These are phyloP conservation scores for Eucalyptus grandis DNA, from an alignment of 345 rosid genomes.

Conservation along the genomic window DNA sequence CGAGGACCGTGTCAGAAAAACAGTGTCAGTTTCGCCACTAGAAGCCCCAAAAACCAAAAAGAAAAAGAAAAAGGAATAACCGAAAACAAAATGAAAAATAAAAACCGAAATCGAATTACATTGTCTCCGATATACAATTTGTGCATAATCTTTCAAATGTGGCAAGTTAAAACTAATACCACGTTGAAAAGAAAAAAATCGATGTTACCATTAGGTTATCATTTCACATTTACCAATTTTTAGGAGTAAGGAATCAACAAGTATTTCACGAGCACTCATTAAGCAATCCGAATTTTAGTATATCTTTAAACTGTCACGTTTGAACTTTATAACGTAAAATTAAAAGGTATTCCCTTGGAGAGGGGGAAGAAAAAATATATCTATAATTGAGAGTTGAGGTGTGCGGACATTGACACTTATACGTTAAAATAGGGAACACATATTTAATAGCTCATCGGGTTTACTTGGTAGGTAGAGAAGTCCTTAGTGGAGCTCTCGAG, in stretches of 20 bases:
- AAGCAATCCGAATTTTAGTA: fast-evolving
- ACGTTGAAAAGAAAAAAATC: background rate
- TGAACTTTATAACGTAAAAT: no score
- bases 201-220: background rate
- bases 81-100: background rate
- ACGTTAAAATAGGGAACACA: no score
- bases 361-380: no score
- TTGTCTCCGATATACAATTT: background rate
- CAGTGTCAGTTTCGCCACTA: background rate
- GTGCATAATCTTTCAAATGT: background rate
- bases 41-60: background rate
- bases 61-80: background rate
- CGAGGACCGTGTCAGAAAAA: background rate
- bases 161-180: background rate
- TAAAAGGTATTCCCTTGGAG: no score
- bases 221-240: background rate
- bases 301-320: no score
- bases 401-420: no score
- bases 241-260: background rate
- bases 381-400: no score
- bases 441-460: fast-evolving
- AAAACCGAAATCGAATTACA: background rate
- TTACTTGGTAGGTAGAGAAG: no score
- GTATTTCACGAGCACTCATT: background rate
- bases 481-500: no score